phyloP scores from a whole-genome alignment of 495 filamentous ascomycete genomes.

The Podospora didyma region DNA sequence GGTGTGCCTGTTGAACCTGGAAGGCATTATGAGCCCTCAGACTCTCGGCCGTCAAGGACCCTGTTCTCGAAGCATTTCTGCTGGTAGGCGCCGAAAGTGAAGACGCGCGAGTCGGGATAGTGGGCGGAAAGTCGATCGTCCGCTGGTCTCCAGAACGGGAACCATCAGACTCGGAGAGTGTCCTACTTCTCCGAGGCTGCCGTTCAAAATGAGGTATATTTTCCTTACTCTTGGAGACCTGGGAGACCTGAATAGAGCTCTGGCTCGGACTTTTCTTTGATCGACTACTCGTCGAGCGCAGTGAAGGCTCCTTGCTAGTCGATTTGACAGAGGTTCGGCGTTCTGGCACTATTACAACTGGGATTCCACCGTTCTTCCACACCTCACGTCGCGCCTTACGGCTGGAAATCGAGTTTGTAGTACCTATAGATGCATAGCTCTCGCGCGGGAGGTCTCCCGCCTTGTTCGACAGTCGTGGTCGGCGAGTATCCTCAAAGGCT shows the following conservation, averaged over 20 bases:
- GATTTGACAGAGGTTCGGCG: slow-evolving; percentile 61
- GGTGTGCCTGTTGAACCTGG: slow-evolving; percentile 27
- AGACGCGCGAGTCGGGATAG: slow-evolving; percentile 57
- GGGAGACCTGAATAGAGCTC: slow-evolving; percentile 37
- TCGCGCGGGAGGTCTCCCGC: slow-evolving; percentile 41
- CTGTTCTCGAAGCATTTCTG: slow-evolving; percentile 59
- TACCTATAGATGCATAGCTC: slow-evolving; percentile 57
- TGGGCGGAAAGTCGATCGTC: slow-evolving; percentile 57
- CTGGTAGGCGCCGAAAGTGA: slow-evolving; percentile 71
- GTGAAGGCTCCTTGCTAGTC: slow-evolving; percentile 40
- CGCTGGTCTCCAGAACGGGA: slow-evolving; percentile 42
- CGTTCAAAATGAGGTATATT: slow-evolving; percentile 29
- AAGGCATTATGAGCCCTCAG: slow-evolving; percentile 55
- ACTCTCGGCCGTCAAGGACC: slow-evolving; percentile 63
- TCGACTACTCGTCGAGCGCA: slow-evolving; percentile 51
- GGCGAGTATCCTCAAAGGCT: slow-evolving; percentile 20
- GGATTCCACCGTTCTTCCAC: slow-evolving; percentile 52
- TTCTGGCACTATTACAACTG: slow-evolving; percentile 69
- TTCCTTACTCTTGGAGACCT: slow-evolving; percentile 28
- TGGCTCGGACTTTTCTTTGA: slow-evolving; percentile 43
- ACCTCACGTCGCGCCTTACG: slow-evolving; percentile 53
- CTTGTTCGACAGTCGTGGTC: slow-evolving; percentile 20
- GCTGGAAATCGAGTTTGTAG: slow-evolving; percentile 51
- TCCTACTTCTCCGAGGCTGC: slow-evolving; percentile 35
- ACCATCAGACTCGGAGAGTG: slow-evolving; percentile 44